Percentiles rank a stretch among this genome's conserved stretches.
Evolutionary conservation across 2,329 filamentous ascomycete genomes (phyloP).

Genomic region (Trichophyton mentagrophytes): DNA sequence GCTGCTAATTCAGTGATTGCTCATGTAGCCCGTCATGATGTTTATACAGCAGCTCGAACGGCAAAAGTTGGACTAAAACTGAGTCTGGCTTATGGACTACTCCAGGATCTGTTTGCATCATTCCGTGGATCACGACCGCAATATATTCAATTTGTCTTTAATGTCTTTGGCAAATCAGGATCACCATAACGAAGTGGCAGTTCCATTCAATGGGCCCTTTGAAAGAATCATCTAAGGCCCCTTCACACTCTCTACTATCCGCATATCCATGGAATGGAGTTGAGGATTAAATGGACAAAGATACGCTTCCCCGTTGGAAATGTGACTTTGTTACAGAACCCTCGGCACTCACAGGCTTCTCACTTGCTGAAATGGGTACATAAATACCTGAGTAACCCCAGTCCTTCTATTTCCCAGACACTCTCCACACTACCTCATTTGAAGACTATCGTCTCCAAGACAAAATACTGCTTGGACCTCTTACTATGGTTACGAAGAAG

Average conservation of each 20-base stretch:
- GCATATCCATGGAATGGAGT: background rate
- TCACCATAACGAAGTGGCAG: background rate
- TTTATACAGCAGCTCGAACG: slow-evolving; percentile 62
- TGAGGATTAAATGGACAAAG: background rate
- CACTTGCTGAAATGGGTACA: background rate
- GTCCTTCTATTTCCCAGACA: background rate
- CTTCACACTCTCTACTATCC: background rate
- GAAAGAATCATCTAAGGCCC: background rate
- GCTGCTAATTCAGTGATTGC: slow-evolving; percentile 1
- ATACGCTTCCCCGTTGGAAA: background rate
- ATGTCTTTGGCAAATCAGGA: background rate
- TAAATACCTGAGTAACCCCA: background rate
- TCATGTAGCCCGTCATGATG: slow-evolving; percentile 58
- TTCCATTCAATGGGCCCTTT: background rate
- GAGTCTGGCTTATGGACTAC: slow-evolving; percentile 64
- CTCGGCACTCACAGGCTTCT: background rate
- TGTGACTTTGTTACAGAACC: no score
- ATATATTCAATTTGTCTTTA: slow-evolving; percentile 41
- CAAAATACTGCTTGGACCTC: background rate
- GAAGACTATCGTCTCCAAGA: background rate
- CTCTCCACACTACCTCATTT: background rate
- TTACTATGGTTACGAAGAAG: background rate
- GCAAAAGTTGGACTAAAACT: slow-evolving; percentile 68
- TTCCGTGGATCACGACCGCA: slow-evolving; percentile 58
- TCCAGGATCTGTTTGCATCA: slow-evolving; percentile 62